Evolutionary conservation across 2,329 filamentous ascomycete species (phyloP).

Genomic region (Sclerotinia sclerotiorum): DNA sequence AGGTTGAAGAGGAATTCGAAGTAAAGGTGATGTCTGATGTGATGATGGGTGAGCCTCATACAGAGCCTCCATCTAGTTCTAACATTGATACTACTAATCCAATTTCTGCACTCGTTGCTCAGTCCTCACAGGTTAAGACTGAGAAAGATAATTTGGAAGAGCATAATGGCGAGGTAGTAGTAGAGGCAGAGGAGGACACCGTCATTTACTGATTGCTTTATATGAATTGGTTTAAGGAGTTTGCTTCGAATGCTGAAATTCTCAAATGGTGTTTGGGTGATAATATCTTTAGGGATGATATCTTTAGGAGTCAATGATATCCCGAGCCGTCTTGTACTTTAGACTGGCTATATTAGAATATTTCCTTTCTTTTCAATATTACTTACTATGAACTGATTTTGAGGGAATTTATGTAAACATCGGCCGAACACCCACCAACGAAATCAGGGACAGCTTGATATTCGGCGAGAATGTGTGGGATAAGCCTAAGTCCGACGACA

Average conservation of each 20-base stretch:
- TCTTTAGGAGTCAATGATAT: slow-evolving; percentile 21
- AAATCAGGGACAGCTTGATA: background rate
- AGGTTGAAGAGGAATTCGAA: slow-evolving; percentile 32
- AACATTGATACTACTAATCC: slow-evolving; percentile 44
- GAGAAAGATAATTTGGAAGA: slow-evolving; percentile 56
- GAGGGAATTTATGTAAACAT: slow-evolving; percentile 37
- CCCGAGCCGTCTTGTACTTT: slow-evolving; percentile 21
- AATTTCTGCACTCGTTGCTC: slow-evolving; percentile 36
- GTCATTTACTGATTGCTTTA: slow-evolving; percentile 71
- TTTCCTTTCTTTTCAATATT: background rate
- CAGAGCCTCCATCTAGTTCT: slow-evolving; percentile 43
- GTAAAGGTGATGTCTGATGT: slow-evolving; percentile 40
- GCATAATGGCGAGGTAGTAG: slow-evolving; percentile 72
- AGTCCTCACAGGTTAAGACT: slow-evolving; percentile 37
- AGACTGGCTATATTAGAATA: slow-evolving; percentile 17
- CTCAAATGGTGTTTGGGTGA: slow-evolving; percentile 6
- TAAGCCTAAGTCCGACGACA: background rate
- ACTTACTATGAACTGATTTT: slow-evolving; percentile 35
- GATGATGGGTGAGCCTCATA: slow-evolving; percentile 48
- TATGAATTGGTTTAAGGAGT: background rate
- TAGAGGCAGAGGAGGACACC: slow-evolving; percentile 84
- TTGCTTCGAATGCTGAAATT: background rate
- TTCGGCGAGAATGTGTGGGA: background rate
- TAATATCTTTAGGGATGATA: background rate
- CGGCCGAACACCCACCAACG: background rate